phyloP scores from a whole-genome alignment of 805 yeast genomes.

The Kurtzmaniella fragi region DNA sequence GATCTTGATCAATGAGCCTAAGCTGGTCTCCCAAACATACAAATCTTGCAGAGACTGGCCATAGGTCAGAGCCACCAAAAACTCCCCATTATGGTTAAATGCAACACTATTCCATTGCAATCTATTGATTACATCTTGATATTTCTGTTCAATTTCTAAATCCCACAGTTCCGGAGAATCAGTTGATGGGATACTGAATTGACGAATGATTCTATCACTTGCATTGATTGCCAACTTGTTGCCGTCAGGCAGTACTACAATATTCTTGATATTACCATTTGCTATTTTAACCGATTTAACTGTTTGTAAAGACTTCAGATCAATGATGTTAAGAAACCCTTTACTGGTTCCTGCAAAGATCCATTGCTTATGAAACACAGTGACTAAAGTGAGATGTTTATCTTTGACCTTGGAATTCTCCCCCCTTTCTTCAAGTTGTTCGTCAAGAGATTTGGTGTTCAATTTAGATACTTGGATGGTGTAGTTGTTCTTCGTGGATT shows the following conservation, averaged over 20 bases:
- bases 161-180: constrained; percentile 33
- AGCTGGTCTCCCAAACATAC: constrained; percentile 86
- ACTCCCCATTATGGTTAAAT: constrained; percentile 72
- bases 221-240: constrained; percentile 65
- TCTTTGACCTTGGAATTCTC: constrained; percentile 9
- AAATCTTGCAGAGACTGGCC: constrained; percentile 82
- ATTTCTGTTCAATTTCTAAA: constrained; percentile 69
- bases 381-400: constrained; percentile 45
- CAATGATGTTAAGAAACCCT: constrained; percentile 63
- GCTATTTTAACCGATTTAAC: constrained; percentile 54
- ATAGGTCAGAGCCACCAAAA: constrained; percentile 81
- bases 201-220: constrained; percentile 74
- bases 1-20: constrained; percentile 85
- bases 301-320: constrained; percentile 22
- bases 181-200: constrained; percentile 40
- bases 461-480: constrained; percentile 4
- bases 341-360: constrained; percentile 74
- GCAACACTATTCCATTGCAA: constrained; percentile 83
- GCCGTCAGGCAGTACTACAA: constrained; percentile 55
- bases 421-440: constrained; percentile 11
- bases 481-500: constrained; percentile 4
- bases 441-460: constrained; percentile 7
- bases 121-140: constrained; percentile 85
- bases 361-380: constrained; percentile 49
- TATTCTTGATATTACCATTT: constrained; percentile 64